Evolutionary conservation across 1,284 basidiomycete species (phyloP).

Genomic region (Moniliophthora roreri): DNA sequence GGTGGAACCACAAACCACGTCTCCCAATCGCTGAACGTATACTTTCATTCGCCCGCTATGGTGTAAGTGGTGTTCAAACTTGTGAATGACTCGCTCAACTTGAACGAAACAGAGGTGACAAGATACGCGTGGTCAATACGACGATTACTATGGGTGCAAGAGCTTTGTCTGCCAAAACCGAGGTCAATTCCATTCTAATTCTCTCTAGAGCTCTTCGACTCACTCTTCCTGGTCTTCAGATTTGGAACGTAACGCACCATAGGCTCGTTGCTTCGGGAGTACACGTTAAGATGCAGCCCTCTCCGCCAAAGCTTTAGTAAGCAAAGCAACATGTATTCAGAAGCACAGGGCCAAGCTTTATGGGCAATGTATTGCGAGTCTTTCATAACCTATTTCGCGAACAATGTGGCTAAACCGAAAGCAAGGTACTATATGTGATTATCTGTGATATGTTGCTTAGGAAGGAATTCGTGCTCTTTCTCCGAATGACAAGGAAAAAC

Average conservation of each 20-base stretch:
- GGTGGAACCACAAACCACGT: slow-evolving; percentile 30
- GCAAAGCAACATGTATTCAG: too few species aligned
- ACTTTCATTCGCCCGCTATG: slow-evolving; percentile 37
- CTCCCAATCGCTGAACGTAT: slow-evolving; percentile 37
- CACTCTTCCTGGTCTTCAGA: slow-evolving; percentile 4
- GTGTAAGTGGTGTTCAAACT: slow-evolving; percentile 25
- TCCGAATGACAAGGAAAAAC: too few species aligned
- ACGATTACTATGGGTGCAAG: slow-evolving; percentile 34
- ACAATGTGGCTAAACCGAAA: too few species aligned
- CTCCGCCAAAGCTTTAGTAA: neutral
- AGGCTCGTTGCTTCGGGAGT: slow-evolving; percentile 12
- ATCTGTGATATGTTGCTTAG: too few species aligned
- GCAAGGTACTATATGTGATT: too few species aligned
- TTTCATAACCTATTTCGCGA: too few species aligned
- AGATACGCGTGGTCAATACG: slow-evolving; percentile 36
- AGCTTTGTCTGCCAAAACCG: slow-evolving; percentile 32
- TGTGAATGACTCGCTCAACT: neutral
- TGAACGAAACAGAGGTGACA: slow-evolving; percentile 31
- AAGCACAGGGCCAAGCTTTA: too few species aligned
- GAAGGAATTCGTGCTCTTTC: too few species aligned
- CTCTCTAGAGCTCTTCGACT: too few species aligned
- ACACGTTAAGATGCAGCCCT: slow-evolving; percentile 12
- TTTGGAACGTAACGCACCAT: slow-evolving; percentile 13
- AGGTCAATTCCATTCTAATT: slow-evolving; percentile 21
- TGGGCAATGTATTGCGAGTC: too few species aligned